Evolutionary conservation across 306 rosid species (phyloP).

Genomic region (Vicia villosa): DNA sequence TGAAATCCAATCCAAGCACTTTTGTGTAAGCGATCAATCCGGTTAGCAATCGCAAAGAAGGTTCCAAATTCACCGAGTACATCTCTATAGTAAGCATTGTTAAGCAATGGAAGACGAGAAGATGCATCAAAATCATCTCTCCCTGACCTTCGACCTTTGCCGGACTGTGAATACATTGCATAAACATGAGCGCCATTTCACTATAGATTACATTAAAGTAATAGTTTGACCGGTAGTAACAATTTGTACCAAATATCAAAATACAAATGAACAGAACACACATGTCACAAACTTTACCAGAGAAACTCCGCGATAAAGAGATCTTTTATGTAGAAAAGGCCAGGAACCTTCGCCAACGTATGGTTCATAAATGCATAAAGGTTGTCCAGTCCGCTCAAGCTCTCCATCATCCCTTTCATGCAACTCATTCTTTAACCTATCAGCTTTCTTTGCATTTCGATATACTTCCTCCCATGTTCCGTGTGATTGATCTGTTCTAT

Average conservation of each 20-base stretch:
- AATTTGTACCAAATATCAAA: constrained; percentile 6
- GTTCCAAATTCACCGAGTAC: constrained; percentile 88
- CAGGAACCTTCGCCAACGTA: constrained; percentile 92
- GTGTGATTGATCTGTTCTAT: constrained; percentile 79
- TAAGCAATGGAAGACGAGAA: constrained; percentile 86
- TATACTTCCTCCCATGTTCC: constrained; percentile 97
- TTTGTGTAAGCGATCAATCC: constrained; percentile 86
- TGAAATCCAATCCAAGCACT: constrained; percentile 99
- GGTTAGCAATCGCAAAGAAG: constrained; percentile 84
- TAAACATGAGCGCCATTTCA: constrained; percentile 5
- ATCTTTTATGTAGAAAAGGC: constrained; percentile 80
- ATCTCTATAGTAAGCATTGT: constrained; percentile 76
- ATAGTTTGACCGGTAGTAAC: neutral
- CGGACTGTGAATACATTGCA: constrained; percentile 55
- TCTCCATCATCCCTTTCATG: constrained; percentile 97
- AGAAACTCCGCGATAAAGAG: constrained; percentile 93
- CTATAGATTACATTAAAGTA: neutral
- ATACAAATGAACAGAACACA: neutral
- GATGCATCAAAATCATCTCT: constrained; percentile 89
- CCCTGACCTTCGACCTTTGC: constrained; percentile 77
- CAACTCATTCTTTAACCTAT: constrained; percentile 79
- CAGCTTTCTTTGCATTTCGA: constrained; percentile 75
- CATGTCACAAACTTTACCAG: constrained; percentile 56
- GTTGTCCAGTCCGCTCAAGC: constrained; percentile 95
- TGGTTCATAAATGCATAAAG: constrained; percentile 91